Percentiles rank a stretch among this genome's conserved stretches.
phyloP scores from a whole-genome alignment of 176 grass and related monocot species.

The Aegilops tauschii region DNA sequence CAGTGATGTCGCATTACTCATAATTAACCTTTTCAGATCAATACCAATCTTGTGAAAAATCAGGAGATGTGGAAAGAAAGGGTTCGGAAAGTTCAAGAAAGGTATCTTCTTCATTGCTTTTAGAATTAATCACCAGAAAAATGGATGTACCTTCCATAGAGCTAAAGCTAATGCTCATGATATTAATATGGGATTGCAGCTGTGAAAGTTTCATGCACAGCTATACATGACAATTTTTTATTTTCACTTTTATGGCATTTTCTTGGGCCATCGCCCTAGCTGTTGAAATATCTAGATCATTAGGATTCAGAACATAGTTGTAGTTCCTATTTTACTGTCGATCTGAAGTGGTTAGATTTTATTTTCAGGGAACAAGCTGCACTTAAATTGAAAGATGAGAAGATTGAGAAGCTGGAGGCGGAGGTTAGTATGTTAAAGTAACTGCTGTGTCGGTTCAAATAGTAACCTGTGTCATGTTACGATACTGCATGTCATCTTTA shows the following conservation, averaged over 20 bases:
- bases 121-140: not conserved
- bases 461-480: not conserved
- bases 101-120: conserved; percentile 33
- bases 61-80: conserved; percentile 71
- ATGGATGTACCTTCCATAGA: not conserved
- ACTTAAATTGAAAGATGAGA: conserved; percentile 60
- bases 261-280: not conserved
- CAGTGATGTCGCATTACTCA: not conserved
- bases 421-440: conserved; percentile 54
- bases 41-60: conserved; percentile 77
- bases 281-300: conserved; percentile 10
- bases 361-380: conserved; percentile 73
- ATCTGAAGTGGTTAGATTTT: not conserved
- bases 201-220: not conserved
- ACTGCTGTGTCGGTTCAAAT: not conserved
- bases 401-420: conserved; percentile 68
- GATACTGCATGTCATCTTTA: not conserved
- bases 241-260: not conserved
- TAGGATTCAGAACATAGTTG: not conserved
- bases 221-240: not conserved
- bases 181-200: not conserved
- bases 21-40: conserved; percentile 41
- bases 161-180: not conserved
- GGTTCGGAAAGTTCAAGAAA: conserved; percentile 59
- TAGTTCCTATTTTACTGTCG: not conserved